Evolutionary conservation across 371 early-diverging fungal genomes (phyloP), one percentile per base, ranked within the genome.

Genomic region (Mortierella sp.): DNA sequence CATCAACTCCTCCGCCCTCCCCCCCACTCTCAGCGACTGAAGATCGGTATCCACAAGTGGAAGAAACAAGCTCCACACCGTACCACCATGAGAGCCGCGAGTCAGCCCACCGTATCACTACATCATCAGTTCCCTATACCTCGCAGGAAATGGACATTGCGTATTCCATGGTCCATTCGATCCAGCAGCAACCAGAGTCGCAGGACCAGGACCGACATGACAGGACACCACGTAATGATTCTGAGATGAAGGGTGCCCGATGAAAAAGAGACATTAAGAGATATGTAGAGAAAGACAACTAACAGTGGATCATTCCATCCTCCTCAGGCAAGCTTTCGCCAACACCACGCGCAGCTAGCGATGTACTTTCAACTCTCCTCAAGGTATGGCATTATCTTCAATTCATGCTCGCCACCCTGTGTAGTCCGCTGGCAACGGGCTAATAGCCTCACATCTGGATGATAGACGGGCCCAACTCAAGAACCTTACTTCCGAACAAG

Each of bases 141-240:
- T 72, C 72, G 4, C 62, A 61, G 49, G 72, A 72, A 42, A 43
- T 72, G 27, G 72, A 57, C 0, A 63, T 72, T 50, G 72, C 72
- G 1, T 72, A 72, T 26, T 72, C 72, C 19, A 72, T 72, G 72
- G 72, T 72, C 10, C 62, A 67, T 9, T 71, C 71, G 13, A 64
- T 61, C 2, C 67, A 61, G 50, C 23, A 27, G n/a, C 30, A 50
- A 9, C 63, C 53, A 24, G 24, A 48, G n/a, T 39, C 5, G 16
- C 54, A n/a, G n/a, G n/a, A n/a, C n/a, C n/a, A n/a, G n/a, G n/a
- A n/a, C n/a, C n/a, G n/a, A n/a, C n/a, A n/a, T n/a, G n/a, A n/a
- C 34, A 27, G n/a, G 47, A 19, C 51, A 49, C 23, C 50, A 60
- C 26, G 4, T 50, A 9, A 47, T 47, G 39, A 7, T 39, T 39